These are phyloP conservation scores for Coleophoma crateriformis DNA, from an alignment of 2,329 filamentous ascomycete genomes.

Conservation along the genomic window DNA sequence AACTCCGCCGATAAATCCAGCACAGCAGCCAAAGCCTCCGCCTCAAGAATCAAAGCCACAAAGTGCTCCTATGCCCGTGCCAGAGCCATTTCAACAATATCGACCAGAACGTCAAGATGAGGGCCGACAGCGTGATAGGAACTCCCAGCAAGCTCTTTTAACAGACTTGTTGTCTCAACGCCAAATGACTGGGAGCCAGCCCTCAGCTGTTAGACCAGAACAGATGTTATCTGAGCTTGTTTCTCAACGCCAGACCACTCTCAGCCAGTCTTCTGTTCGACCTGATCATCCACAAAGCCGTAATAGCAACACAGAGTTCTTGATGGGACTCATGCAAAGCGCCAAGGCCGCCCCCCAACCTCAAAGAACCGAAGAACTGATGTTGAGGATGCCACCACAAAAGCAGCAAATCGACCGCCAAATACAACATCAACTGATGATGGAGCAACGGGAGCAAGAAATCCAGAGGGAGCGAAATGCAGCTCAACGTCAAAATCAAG, in stretches of 20 bases:
- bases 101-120: conserved; percentile 24
- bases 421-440: conserved; percentile 45
- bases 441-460: conserved; percentile 27
- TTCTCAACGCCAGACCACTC: conserved; percentile 49
- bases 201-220: conserved; percentile 41
- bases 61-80: conserved; percentile 38
- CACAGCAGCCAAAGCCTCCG: conserved; percentile 21
- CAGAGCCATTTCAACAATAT: conserved; percentile 35
- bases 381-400: conserved; percentile 37
- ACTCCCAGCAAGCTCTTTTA: conserved; percentile 29
- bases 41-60: conserved; percentile 36
- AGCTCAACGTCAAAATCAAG: conserved; percentile 33
- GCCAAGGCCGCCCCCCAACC: conserved; percentile 42
- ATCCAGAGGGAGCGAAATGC: conserved; percentile 22
- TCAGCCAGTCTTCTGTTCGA: conserved; percentile 43
- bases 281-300: conserved; percentile 39
- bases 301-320: conserved; percentile 66
- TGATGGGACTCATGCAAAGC: conserved; percentile 76
- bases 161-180: conserved; percentile 48
- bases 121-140: conserved; percentile 17
- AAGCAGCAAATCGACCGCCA: conserved; percentile 16
- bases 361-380: conserved; percentile 44
- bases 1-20: conserved; percentile 35
- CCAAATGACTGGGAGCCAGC: conserved; percentile 28
- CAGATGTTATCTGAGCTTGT: conserved; percentile 58